Evolutionary conservation across 2,329 filamentous ascomycete genomes (phyloP).

Genomic region (Podosphaera fusca): DNA sequence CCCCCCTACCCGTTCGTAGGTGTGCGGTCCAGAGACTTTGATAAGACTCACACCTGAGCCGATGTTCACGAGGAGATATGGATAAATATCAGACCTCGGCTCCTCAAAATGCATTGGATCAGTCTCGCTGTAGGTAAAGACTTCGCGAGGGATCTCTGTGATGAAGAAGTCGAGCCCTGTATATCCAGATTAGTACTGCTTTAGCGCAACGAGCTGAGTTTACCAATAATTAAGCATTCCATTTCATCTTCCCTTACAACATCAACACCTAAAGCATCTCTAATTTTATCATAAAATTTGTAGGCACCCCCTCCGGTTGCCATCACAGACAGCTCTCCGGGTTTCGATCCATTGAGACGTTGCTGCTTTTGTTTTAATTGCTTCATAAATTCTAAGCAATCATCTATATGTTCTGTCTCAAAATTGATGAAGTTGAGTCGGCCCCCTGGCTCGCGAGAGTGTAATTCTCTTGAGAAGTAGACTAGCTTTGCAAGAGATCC

Average conservation of each 20-base stretch:
- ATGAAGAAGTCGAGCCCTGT: constrained; percentile 94
- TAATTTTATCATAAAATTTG: constrained; percentile 88
- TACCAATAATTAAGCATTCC: constrained; percentile 91
- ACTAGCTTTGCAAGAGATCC: constrained; percentile 90
- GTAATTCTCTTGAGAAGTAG: constrained; percentile 79
- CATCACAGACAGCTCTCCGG: constrained; percentile 66
- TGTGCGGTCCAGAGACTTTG: constrained; percentile 74
- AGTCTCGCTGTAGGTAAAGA: constrained; percentile 84
- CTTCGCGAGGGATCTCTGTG: constrained; percentile 86
- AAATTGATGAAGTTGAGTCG: constrained; percentile 89
- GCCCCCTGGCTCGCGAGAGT: constrained; percentile 59
- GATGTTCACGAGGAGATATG: constrained; percentile 94
- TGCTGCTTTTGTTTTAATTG: constrained; percentile 65
- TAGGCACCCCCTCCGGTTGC: constrained; percentile 89
- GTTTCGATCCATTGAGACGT: constrained; percentile 46
- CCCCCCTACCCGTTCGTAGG: constrained; percentile 78
- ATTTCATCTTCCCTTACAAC: constrained; percentile 91
- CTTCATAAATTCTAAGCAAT: constrained; percentile 80
- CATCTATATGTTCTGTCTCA: constrained; percentile 83
- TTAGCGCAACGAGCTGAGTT: constrained; percentile 7
- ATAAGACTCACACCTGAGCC: constrained; percentile 93
- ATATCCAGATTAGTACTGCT: constrained; percentile 1
- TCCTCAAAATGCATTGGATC: constrained; percentile 78
- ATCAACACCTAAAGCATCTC: constrained; percentile 61
- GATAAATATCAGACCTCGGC: constrained; percentile 64